Evolutionary conservation across 768 basidiomycete genomes (phyloP).

Genomic region (Tulasnella sp.): DNA sequence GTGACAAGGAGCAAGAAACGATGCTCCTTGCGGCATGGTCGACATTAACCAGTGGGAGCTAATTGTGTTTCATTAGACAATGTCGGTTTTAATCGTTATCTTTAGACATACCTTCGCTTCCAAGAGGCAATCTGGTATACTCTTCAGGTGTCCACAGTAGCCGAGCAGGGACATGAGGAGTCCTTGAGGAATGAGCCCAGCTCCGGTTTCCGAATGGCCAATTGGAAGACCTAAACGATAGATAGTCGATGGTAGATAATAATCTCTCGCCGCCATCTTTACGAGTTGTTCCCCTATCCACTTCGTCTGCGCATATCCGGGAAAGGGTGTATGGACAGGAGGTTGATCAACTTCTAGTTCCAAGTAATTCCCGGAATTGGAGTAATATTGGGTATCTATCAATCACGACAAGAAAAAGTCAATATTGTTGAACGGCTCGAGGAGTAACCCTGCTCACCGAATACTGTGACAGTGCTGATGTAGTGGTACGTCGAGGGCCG

Average conservation of each 20-base stretch:
- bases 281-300: slow-evolving; percentile 13
- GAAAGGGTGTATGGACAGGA: slow-evolving; percentile 1
- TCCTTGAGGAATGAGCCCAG: background rate
- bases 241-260: slow-evolving; percentile 5
- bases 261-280: slow-evolving; percentile 2
- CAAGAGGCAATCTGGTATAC: background rate
- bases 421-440: background rate
- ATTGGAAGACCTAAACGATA: slow-evolving; percentile 8
- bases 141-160: background rate
- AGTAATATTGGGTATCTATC: background rate
- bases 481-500: background rate
- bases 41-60: slow-evolving; percentile 1
- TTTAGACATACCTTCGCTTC: background rate
- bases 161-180: background rate
- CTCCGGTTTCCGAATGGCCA: slow-evolving; percentile 8
- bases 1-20: background rate
- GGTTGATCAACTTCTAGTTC: slow-evolving; percentile 6
- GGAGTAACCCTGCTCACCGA: slow-evolving; percentile 4
- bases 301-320: slow-evolving; percentile 4
- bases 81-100: background rate
- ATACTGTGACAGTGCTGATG: slow-evolving; percentile 12
- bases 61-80: background rate
- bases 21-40: slow-evolving; percentile 5
- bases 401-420: background rate
- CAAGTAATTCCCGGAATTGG: background rate